These are phyloP conservation scores for Crithidia fasciculata DNA, from an alignment of 208 protist species.

Conservation along the genomic window DNA sequence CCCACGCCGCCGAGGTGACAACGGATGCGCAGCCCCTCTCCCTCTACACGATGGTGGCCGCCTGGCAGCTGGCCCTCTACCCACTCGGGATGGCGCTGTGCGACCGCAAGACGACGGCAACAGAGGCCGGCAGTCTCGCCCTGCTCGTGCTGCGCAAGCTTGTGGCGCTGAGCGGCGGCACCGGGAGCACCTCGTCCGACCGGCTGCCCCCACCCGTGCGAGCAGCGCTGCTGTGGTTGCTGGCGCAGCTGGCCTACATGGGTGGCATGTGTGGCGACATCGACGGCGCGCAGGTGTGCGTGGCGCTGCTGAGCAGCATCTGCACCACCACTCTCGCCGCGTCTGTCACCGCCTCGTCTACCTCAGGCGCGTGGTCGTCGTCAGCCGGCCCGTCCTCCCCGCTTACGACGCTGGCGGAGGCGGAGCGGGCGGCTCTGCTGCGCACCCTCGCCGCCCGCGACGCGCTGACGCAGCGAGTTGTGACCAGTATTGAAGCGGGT, in stretches of 20 bases:
- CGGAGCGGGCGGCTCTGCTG: background rate
- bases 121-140: conserved; percentile 75
- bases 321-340: conserved; percentile 52
- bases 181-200: conserved; percentile 19
- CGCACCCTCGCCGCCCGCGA: conserved; percentile 18
- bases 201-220: conserved; percentile 44
- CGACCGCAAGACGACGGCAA: conserved; percentile 43
- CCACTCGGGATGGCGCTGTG: conserved; percentile 68
- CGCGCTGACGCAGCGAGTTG: conserved; percentile 36
- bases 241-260: conserved; percentile 77
- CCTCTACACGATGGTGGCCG: conserved; percentile 53
- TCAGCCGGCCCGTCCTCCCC: conserved; percentile 6
- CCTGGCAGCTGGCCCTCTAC: conserved; percentile 73
- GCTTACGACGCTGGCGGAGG: conserved; percentile 5
- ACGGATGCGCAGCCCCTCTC: conserved; percentile 17
- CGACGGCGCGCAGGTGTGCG: conserved; percentile 76
- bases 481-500: conserved; percentile 30
- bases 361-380: background rate
- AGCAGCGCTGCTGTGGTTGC: conserved; percentile 49
- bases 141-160: conserved; percentile 78
- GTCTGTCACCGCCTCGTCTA: conserved; percentile 15
- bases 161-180: conserved; percentile 50
- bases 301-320: conserved; percentile 76
- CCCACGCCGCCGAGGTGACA: conserved; percentile 33
- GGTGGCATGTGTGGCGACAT: conserved; percentile 80